Conservation (phyloP, 768 basidiomycete genomes). For the Boletus barrowsii region DNA sequence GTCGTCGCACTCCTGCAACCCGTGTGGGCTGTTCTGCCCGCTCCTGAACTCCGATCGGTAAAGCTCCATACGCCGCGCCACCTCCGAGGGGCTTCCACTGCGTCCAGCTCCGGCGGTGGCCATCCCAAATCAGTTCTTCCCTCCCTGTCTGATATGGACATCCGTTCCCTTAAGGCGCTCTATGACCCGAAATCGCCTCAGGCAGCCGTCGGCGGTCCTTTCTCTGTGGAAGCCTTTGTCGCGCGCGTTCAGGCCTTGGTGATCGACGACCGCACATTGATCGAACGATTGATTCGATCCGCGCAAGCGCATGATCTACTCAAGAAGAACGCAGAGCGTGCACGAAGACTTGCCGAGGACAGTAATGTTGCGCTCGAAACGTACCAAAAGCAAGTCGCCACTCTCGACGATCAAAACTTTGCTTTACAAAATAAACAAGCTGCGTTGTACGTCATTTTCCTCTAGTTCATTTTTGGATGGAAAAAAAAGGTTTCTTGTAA, state of each 20-base stretch:
- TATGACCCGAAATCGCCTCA: slow-evolving; percentile 48
- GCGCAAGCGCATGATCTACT: slow-evolving; percentile 88
- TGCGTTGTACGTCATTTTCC: slow-evolving; percentile 47
- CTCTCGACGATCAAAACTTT: slow-evolving; percentile 73
- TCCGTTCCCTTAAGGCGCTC: slow-evolving; percentile 79
- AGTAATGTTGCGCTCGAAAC: slow-evolving; percentile 77
- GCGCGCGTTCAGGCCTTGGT: slow-evolving; percentile 77
- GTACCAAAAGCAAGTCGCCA: slow-evolving; percentile 84
- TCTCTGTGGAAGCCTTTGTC: slow-evolving; percentile 75
- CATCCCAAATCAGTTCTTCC: slow-evolving; percentile 31
- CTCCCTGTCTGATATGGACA: slow-evolving; percentile 81
- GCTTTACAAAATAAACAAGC: slow-evolving; percentile 49
- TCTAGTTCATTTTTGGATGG: neutral
- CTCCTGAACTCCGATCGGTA: slow-evolving; percentile 74
- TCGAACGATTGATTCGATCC: slow-evolving; percentile 79
- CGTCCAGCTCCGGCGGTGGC: slow-evolving; percentile 31
- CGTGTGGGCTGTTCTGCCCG: slow-evolving; percentile 80
- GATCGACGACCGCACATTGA: slow-evolving; percentile 77
- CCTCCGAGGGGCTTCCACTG: slow-evolving; percentile 48
- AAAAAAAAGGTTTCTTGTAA: neutral
- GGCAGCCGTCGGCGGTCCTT: slow-evolving; percentile 35
- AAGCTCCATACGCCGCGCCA: slow-evolving; percentile 50
- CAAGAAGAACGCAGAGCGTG: slow-evolving; percentile 89
- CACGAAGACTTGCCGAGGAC: slow-evolving; percentile 86
- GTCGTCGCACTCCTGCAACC: slow-evolving; percentile 64